Evolutionary conservation across 2,329 filamentous ascomycete species (phyloP).

Genomic region (Neonectria hederae): DNA sequence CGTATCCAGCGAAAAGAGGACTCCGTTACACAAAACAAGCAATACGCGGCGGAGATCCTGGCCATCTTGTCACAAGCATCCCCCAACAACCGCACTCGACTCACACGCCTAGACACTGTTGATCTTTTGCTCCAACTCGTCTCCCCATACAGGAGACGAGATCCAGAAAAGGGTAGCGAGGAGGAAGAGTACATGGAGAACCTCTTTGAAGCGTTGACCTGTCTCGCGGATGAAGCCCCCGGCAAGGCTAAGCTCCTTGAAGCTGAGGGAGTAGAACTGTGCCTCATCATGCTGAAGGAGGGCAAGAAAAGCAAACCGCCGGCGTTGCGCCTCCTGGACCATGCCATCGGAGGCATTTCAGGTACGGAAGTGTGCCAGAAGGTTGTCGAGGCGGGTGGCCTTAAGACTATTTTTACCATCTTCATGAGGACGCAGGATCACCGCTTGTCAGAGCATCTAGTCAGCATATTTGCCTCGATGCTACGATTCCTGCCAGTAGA

Average conservation of each 20-base stretch:
- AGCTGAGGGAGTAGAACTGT: constrained; percentile 91
- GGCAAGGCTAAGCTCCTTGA: constrained; percentile 87
- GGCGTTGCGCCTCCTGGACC: constrained; percentile 84
- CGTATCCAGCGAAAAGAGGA: constrained; percentile 76
- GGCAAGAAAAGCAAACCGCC: constrained; percentile 83
- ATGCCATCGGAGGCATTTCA: constrained; percentile 68
- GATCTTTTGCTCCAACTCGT: constrained; percentile 85
- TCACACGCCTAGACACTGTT: constrained; percentile 75
- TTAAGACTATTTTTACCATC: constrained; percentile 85
- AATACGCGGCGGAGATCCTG: constrained; percentile 91
- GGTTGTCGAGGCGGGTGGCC: constrained; percentile 82
- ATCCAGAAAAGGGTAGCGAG: constrained; percentile 84
- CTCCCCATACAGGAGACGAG: constrained; percentile 83
- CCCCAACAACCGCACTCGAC: constrained; percentile 67
- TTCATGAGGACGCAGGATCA: constrained; percentile 86
- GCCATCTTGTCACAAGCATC: constrained; percentile 88
- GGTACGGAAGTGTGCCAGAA: constrained; percentile 74
- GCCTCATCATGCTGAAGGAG: constrained; percentile 89
- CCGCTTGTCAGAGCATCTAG: constrained; percentile 77
- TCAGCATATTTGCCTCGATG: constrained; percentile 86
- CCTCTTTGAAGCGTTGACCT: constrained; percentile 86
- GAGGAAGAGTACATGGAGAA: constrained; percentile 98
- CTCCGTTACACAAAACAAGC: constrained; percentile 86
- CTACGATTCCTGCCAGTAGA: constrained; percentile 81
- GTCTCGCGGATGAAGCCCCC: constrained; percentile 75